Evolutionary conservation across 2,329 filamentous ascomycete species (phyloP), one percentile per base, ranked within the genome.

Genomic region (Blumeriella jaapii): DNA sequence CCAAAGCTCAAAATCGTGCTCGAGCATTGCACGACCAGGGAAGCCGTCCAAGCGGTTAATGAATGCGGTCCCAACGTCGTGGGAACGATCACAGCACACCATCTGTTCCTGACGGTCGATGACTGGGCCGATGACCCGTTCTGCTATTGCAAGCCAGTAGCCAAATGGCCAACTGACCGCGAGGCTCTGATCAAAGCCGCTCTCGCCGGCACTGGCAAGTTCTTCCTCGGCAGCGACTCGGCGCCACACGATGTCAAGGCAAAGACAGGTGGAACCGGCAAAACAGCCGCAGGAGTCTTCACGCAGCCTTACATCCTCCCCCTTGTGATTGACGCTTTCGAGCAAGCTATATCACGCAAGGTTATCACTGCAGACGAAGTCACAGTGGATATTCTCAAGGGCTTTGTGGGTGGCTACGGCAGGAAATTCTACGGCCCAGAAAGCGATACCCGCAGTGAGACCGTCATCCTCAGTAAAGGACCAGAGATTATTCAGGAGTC

Each of bases 1-100:
- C 87, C 89, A 1, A 65, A 69, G 13, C 65, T 93, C 26, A 70
- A 68, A 24, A 76, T 79, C 40, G 63, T 82, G 26, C 59, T 91
- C 29, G 83, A 95, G 63, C 87, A 95, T 62, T 93, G 84, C 65
- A 87, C 85, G 8, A 93, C 85, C 1, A 77, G 75, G 1, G 83
- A 81, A 1, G 87, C 86, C 0, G 66, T 94, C 4, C 73, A 81
- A 44, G 78, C 84, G 1, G 87, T 95, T 22, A 69, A 71, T 45
- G 64, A 71, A 10, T 93, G 85, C 52, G 84, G 85, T 0, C 71
- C 78, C 12, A 82, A 72, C 3, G 89, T 95, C 15, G 79, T 71
- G 0, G 68, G 66, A 61, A 59, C 49, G 2, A 53, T 50, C 32
- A 49, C 49, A 28, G 46, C 49, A 9, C 50, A 53, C 29, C 49